A percentile compares a stretch with the other conserved stretches of the same genome.
Conservation (phyloP, 148 eudicot genomes). For the Silene uniflora region DNA sequence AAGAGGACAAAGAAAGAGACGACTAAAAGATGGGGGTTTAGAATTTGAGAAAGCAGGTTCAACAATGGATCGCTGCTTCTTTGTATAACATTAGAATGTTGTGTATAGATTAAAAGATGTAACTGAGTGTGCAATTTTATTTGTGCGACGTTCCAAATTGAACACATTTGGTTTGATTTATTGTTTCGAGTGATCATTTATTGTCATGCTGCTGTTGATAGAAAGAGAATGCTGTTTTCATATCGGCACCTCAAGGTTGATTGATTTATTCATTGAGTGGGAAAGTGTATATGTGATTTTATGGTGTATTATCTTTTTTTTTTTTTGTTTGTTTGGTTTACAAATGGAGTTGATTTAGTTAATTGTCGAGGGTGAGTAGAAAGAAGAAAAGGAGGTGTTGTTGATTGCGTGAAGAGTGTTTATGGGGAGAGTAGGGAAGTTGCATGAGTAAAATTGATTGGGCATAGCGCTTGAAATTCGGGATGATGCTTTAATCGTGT, state of each 20-base stretch:
- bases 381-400: not conserved
- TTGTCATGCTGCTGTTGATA: constrained; percentile 5
- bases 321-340: too few relatives aligned
- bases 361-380: too few relatives aligned
- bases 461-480: too few relatives aligned
- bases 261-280: too few relatives aligned
- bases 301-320: too few relatives aligned
- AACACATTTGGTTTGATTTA: constrained; percentile 17
- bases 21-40: constrained; percentile 84
- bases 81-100: constrained; percentile 23
- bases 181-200: constrained; percentile 19
- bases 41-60: constrained; percentile 40
- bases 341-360: too few relatives aligned
- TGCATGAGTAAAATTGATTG: too few relatives aligned
- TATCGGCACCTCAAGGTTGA: too few relatives aligned
- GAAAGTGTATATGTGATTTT: too few relatives aligned
- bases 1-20: constrained; percentile 85
- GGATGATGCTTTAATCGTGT: too few relatives aligned
- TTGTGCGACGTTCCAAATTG: constrained; percentile 18
- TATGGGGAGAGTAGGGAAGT: too few relatives aligned
- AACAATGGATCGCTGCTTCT: not conserved
- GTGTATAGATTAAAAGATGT: constrained; percentile 34
- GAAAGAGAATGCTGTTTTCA: not conserved
- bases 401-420: too few relatives aligned
- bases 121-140: constrained; percentile 31